Percentiles rank a stretch among this genome's conserved stretches.
Evolutionary conservation across 805 yeast genomes (phyloP).

Genomic region (Yarrowia sp.): DNA sequence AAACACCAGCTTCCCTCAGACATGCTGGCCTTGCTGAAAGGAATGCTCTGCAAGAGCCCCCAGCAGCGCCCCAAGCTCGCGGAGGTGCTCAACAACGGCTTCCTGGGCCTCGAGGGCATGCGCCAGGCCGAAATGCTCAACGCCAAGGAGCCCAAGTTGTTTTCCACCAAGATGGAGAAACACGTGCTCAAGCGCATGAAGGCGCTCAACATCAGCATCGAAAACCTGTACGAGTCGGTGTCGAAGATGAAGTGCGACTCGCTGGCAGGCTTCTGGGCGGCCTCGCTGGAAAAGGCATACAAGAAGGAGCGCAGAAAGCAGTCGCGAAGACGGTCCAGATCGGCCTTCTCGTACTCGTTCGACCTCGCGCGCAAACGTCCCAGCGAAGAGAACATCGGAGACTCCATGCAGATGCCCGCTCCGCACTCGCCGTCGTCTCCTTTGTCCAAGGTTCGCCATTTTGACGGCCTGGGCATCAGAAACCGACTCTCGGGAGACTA

Average conservation of each 20-base stretch:
- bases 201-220: conserved; percentile 62
- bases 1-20: conserved; percentile 38
- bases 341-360: neutral
- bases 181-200: conserved; percentile 57
- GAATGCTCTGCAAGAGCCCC: conserved; percentile 66
- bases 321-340: neutral
- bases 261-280: conserved; percentile 70
- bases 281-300: conserved; percentile 54
- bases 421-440: conserved; percentile 4
- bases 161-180: conserved; percentile 61
- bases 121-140: conserved; percentile 44
- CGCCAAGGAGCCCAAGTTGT: conserved; percentile 44
- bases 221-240: conserved; percentile 57
- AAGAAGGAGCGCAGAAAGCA: conserved; percentile 27
- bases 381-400: neutral
- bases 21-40: conserved; percentile 50
- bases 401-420: neutral
- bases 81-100: conserved; percentile 52
- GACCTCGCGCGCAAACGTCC: neutral
- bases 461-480: conserved; percentile 18
- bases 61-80: conserved; percentile 54
- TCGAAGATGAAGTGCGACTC: conserved; percentile 62
- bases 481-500: conserved; percentile 15
- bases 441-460: neutral
- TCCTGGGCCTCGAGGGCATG: conserved; percentile 49